Percentiles rank a stretch among this genome's conserved stretches.
Conservation (phyloP, 441 rosid genomes). For the Kokia cookei region DNA sequence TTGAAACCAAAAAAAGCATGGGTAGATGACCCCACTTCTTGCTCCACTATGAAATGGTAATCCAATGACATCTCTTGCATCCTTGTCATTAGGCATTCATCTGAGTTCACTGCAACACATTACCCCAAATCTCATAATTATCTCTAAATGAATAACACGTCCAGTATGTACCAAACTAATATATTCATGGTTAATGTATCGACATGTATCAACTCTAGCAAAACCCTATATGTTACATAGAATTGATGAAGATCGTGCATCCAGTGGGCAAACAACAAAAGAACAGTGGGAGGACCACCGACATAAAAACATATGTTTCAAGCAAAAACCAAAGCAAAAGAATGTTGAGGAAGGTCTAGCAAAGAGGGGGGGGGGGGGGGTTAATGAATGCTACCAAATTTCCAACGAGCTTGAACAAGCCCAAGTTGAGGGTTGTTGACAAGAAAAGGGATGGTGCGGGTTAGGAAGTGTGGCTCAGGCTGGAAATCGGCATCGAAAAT, state of each 20-base stretch:
- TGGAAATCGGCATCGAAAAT: slow-evolving; percentile 75
- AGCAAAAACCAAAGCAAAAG: background rate
- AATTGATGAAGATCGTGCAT: too few species aligned
- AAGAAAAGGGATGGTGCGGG: slow-evolving; percentile 57
- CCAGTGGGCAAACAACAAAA: too few species aligned
- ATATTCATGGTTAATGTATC: too few species aligned
- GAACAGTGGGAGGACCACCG: too few species aligned
- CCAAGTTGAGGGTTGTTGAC: slow-evolving; percentile 52
- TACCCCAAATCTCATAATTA: background rate
- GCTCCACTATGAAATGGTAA: slow-evolving; percentile 44
- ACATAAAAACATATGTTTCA: background rate
- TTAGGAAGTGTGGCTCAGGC: slow-evolving; percentile 63
- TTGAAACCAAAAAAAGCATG: slow-evolving; percentile 46
- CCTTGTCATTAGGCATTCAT: background rate
- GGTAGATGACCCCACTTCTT: slow-evolving; percentile 42
- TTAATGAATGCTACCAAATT: slow-evolving; percentile 40
- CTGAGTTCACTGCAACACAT: slow-evolving; percentile 22
- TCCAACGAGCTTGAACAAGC: slow-evolving; percentile 79
- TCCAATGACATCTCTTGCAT: slow-evolving; percentile 1
- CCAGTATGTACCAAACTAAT: background rate
- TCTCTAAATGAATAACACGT: background rate
- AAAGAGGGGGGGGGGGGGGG: background rate
- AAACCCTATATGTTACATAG: too few species aligned
- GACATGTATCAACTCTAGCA: too few species aligned
- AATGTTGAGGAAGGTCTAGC: background rate